These are phyloP conservation scores for Venturia pyrina DNA, from an alignment of 2,329 filamentous ascomycete species.

Conservation along the genomic window DNA sequence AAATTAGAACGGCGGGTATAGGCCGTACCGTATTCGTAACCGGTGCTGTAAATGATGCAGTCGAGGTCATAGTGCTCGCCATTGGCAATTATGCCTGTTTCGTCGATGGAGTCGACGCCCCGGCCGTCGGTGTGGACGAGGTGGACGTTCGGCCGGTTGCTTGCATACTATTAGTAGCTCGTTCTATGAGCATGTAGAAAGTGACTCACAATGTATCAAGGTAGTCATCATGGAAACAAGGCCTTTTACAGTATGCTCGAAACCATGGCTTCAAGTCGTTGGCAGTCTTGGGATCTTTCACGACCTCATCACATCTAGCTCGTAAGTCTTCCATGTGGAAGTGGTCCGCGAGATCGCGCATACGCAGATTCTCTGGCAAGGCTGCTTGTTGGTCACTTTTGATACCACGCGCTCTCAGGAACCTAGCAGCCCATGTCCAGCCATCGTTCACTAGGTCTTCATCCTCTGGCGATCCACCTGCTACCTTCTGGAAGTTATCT, in stretches of 20 bases:
- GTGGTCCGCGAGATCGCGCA: constrained; percentile 14
- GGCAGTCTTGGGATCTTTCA: constrained; percentile 43
- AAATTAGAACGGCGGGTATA: constrained; percentile 26
- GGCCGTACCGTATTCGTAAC: constrained; percentile 22
- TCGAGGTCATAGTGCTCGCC: constrained; percentile 36
- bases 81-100: constrained; percentile 33
- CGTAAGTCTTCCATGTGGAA: constrained; percentile 32
- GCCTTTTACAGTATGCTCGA: constrained; percentile 53
- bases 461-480: constrained; percentile 23
- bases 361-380: constrained; percentile 30
- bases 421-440: constrained; percentile 28
- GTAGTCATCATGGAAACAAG: constrained; percentile 48
- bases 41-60: constrained; percentile 32
- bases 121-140: constrained; percentile 47
- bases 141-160: constrained; percentile 46
- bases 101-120: constrained; percentile 36
- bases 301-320: constrained; percentile 34
- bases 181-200: no score
- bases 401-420: constrained; percentile 1
- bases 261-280: constrained; percentile 50
- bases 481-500: constrained; percentile 33
- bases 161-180: constrained; percentile 19
- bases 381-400: constrained; percentile 23
- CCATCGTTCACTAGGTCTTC: constrained; percentile 40
- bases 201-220: constrained; percentile 30